phyloP scores from a whole-genome alignment of 2,329 filamentous ascomycete species.

The Colletotrichum caudatum region DNA sequence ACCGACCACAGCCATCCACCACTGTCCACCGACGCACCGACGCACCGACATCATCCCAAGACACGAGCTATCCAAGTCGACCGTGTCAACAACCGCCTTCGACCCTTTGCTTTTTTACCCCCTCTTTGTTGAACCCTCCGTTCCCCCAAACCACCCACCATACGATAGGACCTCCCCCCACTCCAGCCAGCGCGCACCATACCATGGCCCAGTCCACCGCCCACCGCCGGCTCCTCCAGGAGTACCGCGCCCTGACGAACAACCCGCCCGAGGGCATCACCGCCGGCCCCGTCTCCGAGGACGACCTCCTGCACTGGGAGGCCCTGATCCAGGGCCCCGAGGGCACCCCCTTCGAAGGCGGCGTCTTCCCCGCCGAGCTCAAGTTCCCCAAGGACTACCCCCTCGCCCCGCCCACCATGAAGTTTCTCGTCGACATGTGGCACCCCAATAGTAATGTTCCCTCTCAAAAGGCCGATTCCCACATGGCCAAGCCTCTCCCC shows the following conservation, averaged over 20 bases:
- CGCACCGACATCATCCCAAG: constrained; percentile 3
- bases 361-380: constrained; percentile 93
- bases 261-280: constrained; percentile 98
- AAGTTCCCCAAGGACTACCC: constrained; percentile 97
- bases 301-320: constrained; percentile 97
- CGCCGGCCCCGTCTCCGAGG: constrained; percentile 91
- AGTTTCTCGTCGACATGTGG: constrained; percentile 93
- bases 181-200: constrained; percentile 50
- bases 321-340: constrained; percentile 95
- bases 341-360: constrained; percentile 95
- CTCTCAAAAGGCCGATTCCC: neutral
- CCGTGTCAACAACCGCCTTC: neutral
- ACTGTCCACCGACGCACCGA: neutral
- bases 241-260: constrained; percentile 94
- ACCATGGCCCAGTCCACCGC: constrained; percentile 71
- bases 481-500: neutral
- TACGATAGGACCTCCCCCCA: neutral
- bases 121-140: neutral
- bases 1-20: neutral
- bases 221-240: constrained; percentile 88
- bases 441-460: constrained; percentile 85
- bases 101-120: neutral
- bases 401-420: constrained; percentile 95
- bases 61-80: constrained; percentile 6
- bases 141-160: neutral